phyloP scores from a whole-genome alignment of 1,139 yeast species.

The Pichia cactophila region DNA sequence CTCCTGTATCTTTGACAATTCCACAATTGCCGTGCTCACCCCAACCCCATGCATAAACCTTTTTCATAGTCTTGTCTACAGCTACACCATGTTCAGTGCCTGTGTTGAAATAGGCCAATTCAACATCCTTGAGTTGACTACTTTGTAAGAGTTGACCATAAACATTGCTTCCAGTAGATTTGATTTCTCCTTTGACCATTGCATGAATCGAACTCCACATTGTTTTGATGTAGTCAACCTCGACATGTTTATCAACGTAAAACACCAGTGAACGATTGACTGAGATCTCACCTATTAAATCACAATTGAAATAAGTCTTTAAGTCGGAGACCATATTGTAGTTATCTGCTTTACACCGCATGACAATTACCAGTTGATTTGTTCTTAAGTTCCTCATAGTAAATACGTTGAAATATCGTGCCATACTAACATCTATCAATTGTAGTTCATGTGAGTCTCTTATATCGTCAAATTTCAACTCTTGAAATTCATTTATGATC shows the following conservation, averaged over 20 bases:
- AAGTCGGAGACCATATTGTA: conserved; percentile 3
- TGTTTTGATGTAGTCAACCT: conserved; percentile 23
- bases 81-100: conserved; percentile 89
- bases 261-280: conserved; percentile 3
- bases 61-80: conserved; percentile 21
- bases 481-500: conserved; percentile 22
- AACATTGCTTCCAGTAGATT: conserved; percentile 64
- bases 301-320: not conserved
- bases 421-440: conserved; percentile 29
- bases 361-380: not conserved
- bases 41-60: conserved; percentile 88
- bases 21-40: conserved; percentile 99
- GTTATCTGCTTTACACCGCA: conserved; percentile 10
- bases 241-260: not conserved
- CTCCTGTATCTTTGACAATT: not conserved
- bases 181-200: not conserved
- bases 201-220: conserved; percentile 85
- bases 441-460: conserved; percentile 4
- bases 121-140: not conserved
- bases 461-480: conserved; percentile 15
- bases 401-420: conserved; percentile 39
- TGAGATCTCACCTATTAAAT: not conserved
- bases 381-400: not conserved
- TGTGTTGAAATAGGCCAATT: conserved; percentile 30
- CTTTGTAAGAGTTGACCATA: conserved; percentile 55